Conservation (phyloP, 78 protist genomes). For the Reticulomyxa filosa region DNA sequence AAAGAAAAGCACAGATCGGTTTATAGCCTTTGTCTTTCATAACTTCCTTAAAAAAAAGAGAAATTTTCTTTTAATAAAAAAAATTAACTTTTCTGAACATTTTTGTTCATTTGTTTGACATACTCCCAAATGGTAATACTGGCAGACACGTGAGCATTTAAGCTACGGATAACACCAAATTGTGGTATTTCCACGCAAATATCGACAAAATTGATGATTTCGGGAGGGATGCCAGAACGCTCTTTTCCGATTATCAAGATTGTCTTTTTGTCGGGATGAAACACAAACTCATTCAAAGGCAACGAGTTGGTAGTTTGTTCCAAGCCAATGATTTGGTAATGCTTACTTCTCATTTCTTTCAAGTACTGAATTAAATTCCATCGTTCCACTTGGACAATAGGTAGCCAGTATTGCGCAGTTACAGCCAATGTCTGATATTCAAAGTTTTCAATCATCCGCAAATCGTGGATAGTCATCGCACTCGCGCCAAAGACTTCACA, state of each 20-base stretch:
- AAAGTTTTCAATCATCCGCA: no score
- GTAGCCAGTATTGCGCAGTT: background rate
- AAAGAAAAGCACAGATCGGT: no score
- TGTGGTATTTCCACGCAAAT: slow-evolving; percentile 28
- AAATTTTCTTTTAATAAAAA: no score
- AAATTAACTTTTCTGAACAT: no score
- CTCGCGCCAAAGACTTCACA: slow-evolving; percentile 26
- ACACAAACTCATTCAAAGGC: background rate
- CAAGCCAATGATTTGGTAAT: background rate
- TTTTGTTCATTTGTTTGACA: no score
- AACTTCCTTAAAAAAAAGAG: no score
- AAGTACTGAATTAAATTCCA: background rate
- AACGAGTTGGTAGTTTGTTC: background rate
- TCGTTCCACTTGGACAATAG: background rate
- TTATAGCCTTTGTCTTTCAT: no score
- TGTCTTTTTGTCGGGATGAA: background rate
- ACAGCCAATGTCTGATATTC: background rate
- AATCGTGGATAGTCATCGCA: no score
- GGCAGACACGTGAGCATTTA: slow-evolving; percentile 18
- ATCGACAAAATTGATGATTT: slow-evolving; percentile 7
- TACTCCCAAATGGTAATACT: slow-evolving; percentile 22
- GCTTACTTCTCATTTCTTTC: background rate
- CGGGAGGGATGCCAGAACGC: background rate
- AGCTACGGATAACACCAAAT: slow-evolving; percentile 13
- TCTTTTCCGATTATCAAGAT: background rate